phyloP scores from a whole-genome alignment of 2,329 filamentous ascomycete species.

The Fusarium circinatum region DNA sequence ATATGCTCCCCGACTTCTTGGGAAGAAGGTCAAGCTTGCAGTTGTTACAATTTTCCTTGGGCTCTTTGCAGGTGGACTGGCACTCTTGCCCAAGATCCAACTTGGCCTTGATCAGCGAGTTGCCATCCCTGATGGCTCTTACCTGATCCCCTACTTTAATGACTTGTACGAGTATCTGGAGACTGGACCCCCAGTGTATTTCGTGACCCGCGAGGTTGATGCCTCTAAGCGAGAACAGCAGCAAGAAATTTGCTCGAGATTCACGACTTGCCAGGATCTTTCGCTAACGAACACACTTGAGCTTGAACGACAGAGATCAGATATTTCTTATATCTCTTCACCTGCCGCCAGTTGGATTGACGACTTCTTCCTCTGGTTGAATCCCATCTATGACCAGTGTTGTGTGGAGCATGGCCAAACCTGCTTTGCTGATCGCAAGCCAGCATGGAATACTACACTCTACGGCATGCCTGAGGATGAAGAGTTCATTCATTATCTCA shows the following conservation, averaged over 20 bases:
- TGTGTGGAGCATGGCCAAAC: slow-evolving; percentile 76
- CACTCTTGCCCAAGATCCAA: slow-evolving; percentile 83
- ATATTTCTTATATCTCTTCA: slow-evolving; percentile 87
- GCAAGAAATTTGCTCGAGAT: slow-evolving; percentile 88
- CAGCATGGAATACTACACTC: slow-evolving; percentile 89
- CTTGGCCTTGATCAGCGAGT: slow-evolving; percentile 95
- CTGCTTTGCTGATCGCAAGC: slow-evolving; percentile 82
- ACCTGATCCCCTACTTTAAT: slow-evolving; percentile 95
- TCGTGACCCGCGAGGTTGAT: slow-evolving; percentile 86
- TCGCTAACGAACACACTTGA: slow-evolving; percentile 92
- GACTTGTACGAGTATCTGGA: slow-evolving; percentile 94
- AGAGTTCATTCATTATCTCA: slow-evolving; percentile 89
- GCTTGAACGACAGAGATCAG: slow-evolving; percentile 88
- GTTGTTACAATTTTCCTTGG: slow-evolving; percentile 87
- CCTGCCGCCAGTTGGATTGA: slow-evolving; percentile 96
- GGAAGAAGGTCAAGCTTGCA: slow-evolving; percentile 79
- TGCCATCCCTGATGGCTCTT: slow-evolving; percentile 92
- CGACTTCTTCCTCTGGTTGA: slow-evolving; percentile 97
- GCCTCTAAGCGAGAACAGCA: slow-evolving; percentile 80
- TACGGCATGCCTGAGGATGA: slow-evolving; percentile 90
- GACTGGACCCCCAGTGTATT: slow-evolving; percentile 93
- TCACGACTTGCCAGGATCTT: slow-evolving; percentile 85
- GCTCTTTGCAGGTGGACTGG: slow-evolving; percentile 84
- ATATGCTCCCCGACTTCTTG: slow-evolving; percentile 85
- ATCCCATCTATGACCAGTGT: slow-evolving; percentile 77